Base-by-base conservation (phyloP, 148 eudicot genomes). In the Limonium bicolor region DNA sequence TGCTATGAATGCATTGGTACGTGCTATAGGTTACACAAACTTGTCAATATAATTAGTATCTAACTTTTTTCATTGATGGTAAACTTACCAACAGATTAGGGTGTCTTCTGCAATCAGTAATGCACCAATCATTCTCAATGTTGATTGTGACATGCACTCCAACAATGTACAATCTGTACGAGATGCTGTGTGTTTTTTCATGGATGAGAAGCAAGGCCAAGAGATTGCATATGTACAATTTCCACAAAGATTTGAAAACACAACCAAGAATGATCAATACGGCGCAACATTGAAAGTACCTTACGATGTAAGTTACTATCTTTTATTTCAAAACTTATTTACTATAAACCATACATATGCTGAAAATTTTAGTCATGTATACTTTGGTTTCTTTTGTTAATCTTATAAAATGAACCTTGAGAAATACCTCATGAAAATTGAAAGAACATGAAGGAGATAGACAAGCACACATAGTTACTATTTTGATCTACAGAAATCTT, bases 1-100 rank as follows among this genome's bases (percentile, higher is more conserved):
- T 55, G 80, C 96, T 6, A 71, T 88, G 86, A 88, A 88, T 63
- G 70, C 96, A 23, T 53, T 88, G 81, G 96, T 88, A 66, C 56
- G 7, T 42, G 6, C 11, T n/a, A 49, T 8, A 14, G 26, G 18
- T 21, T 33, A 34, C 11, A 0, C 37, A 10, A 10, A 34, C 11
- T 3, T 10, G 14, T 34, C 14, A 5, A 34, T 16, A 34, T 34
- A 3, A 34, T 16, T 34, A 10, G 37, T 10, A 5, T 10, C 11
- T 34, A 10, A 34, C 14, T 34, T 34, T 34, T 34, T 32, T 32
- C 11, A 32, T 34, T 4, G 5, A 5, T 34, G 4, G 1, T 21
- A 42, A 27, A 7, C 23, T 0, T 1, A 10, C 41, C 12, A 63
- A 71, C 78, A 86, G 96, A 71, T 86, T 53, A 70, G 93, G 64